Conservation (phyloP, 2,329 filamentous ascomycete species). For the Thermothelomyces thermophilus region DNA sequence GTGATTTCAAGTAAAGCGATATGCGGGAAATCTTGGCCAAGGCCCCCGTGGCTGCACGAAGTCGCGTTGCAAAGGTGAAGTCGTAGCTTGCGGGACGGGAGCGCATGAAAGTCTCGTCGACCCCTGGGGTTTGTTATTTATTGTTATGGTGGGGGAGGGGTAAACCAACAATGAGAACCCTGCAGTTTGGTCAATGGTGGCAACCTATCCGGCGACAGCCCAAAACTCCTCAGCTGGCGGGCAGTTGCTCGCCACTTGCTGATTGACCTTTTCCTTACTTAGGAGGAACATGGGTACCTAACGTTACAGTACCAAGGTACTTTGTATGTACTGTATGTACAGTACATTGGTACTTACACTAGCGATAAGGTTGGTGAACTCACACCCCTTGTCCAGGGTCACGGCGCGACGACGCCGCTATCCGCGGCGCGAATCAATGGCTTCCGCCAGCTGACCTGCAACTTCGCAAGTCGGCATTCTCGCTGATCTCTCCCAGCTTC, state of each 20-base stretch:
- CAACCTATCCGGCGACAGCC: not conserved
- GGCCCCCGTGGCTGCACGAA: conserved; percentile 4
- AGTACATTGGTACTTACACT: too few relatives aligned
- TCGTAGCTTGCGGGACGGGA: conserved; percentile 8
- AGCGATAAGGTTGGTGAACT: not conserved
- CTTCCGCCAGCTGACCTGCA: not conserved
- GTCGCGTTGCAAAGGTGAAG: not conserved
- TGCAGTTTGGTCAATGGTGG: conserved; percentile 12
- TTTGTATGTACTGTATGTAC: too few relatives aligned
- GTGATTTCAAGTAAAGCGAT: conserved; percentile 12
- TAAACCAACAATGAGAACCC: conserved; percentile 17
- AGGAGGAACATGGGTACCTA: too few relatives aligned
- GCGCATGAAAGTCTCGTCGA: conserved; percentile 1
- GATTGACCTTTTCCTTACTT: not conserved
- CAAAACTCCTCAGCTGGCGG: conserved; percentile 3
- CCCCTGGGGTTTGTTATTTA: conserved; percentile 4
- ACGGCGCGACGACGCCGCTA: not conserved
- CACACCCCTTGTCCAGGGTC: not conserved
- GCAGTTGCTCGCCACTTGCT: not conserved
- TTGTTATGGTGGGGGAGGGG: conserved; percentile 26
- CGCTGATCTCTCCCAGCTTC: not conserved
- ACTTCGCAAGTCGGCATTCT: too few relatives aligned
- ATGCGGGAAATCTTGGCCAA: conserved; percentile 11
- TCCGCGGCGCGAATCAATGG: not conserved
- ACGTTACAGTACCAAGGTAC: too few relatives aligned